phyloP scores from a whole-genome alignment of 2,329 filamentous ascomycete species.

The Penicillium sp. region DNA sequence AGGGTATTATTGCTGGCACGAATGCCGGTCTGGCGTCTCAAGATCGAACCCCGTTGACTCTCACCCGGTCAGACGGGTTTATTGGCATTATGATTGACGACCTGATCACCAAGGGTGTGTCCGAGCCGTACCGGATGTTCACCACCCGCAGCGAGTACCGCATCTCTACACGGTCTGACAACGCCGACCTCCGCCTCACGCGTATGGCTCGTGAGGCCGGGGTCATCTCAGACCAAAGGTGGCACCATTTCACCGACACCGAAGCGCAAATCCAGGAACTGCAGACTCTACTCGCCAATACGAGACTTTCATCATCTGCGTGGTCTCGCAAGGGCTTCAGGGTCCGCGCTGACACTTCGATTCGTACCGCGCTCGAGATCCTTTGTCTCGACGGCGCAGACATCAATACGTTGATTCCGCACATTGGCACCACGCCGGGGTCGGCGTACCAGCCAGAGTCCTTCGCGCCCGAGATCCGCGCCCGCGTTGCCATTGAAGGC shows the following conservation, averaged over 20 bases:
- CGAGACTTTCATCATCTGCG: slow-evolving; percentile 57
- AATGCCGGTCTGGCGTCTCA: slow-evolving; percentile 83
- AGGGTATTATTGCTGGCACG: slow-evolving; percentile 87
- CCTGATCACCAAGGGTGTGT: slow-evolving; percentile 92
- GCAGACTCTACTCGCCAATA: slow-evolving; percentile 57
- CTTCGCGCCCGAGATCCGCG: slow-evolving; percentile 55
- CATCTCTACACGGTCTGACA: slow-evolving; percentile 87
- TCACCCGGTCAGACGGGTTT: slow-evolving; percentile 84
- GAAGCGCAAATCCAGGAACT: slow-evolving; percentile 66
- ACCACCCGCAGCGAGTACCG: slow-evolving; percentile 93
- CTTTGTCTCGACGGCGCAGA: slow-evolving; percentile 64
- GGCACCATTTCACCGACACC: slow-evolving; percentile 66
- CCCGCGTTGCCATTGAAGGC: slow-evolving; percentile 75
- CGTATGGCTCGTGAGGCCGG: slow-evolving; percentile 71
- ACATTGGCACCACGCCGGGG: slow-evolving; percentile 45
- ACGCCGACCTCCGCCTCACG: slow-evolving; percentile 85
- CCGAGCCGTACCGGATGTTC: slow-evolving; percentile 98
- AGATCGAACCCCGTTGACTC: slow-evolving; percentile 61
- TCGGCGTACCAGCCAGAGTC: slow-evolving; percentile 50
- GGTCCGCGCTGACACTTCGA: slow-evolving; percentile 63
- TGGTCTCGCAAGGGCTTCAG: slow-evolving; percentile 71
- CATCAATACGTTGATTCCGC: slow-evolving; percentile 55
- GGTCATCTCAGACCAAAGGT: slow-evolving; percentile 74
- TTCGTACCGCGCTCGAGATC: slow-evolving; percentile 74
- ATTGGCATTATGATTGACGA: slow-evolving; percentile 99